phyloP scores from a whole-genome alignment of 176 grass and related monocot genomes.

The Aegilops umbellulata region DNA sequence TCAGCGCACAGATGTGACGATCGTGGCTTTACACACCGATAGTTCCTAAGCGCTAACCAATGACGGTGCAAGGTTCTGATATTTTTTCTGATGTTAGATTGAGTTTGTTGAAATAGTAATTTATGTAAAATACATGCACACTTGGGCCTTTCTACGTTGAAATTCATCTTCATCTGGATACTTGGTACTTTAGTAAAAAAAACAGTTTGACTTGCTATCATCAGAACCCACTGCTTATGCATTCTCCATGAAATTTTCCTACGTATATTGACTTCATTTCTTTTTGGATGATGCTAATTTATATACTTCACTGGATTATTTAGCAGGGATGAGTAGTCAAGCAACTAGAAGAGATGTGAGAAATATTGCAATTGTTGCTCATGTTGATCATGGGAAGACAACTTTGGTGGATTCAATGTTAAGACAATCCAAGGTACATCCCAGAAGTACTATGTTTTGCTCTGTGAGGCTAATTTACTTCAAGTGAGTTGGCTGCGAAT shows the following conservation, averaged over 20 bases:
- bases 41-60: background rate
- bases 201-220: background rate
- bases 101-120: background rate
- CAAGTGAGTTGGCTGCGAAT: background rate
- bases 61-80: background rate
- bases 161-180: background rate
- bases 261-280: background rate
- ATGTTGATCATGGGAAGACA: constrained; percentile 98
- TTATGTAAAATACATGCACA: background rate
- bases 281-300: constrained; percentile 17
- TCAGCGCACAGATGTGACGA: background rate
- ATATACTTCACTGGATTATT: constrained; percentile 17
- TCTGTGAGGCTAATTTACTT: constrained; percentile 1
- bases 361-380: constrained; percentile 96
- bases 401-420: constrained; percentile 97
- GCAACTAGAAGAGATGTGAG: constrained; percentile 91
- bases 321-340: constrained; percentile 52
- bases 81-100: background rate
- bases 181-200: background rate
- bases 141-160: background rate
- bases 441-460: constrained; percentile 3
- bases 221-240: background rate
- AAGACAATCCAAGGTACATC: constrained; percentile 86
- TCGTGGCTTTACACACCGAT: background rate
- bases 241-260: background rate